phyloP scores from a whole-genome alignment of 345 rosid species.

The Aquilaria sinensis region DNA sequence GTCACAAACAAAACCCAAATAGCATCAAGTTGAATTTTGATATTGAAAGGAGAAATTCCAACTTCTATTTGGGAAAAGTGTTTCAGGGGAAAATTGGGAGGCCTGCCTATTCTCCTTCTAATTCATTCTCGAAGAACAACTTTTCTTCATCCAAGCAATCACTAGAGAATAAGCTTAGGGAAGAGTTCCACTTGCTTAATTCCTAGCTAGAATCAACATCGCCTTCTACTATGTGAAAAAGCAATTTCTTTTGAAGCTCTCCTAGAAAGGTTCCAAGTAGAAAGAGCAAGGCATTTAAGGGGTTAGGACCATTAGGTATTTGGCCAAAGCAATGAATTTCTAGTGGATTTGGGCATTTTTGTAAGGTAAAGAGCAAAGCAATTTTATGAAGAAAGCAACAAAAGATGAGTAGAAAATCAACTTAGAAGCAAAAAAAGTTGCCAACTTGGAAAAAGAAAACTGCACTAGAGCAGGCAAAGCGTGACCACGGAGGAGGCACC shows the following conservation, averaged over 20 bases:
- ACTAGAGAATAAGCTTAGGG: constrained; percentile 2
- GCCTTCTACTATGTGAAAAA: constrained; percentile 44
- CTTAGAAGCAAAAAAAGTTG: constrained; percentile 64
- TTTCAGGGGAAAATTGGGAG: constrained; percentile 22
- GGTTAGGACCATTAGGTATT: constrained; percentile 14
- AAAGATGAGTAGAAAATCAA: constrained; percentile 52
- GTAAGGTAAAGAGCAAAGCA: constrained; percentile 52
- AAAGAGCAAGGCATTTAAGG: constrained; percentile 16
- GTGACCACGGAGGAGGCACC: no score
- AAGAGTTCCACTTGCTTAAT: constrained; percentile 16
- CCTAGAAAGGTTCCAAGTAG: constrained; percentile 33
- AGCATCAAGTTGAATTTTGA: constrained; percentile 1
- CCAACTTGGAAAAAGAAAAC: constrained; percentile 55
- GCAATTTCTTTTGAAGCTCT: constrained; percentile 64
- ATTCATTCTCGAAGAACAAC: constrained; percentile 7
- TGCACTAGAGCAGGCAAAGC: constrained; percentile 20
- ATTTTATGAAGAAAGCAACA: constrained; percentile 48
- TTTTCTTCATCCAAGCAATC: constrained; percentile 16
- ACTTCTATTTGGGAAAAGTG: constrained; percentile 10
- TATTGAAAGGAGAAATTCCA: constrained; percentile 13
- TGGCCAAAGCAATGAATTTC: constrained; percentile 33
- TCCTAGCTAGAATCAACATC: constrained; percentile 22
- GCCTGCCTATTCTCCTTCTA: constrained; percentile 17
- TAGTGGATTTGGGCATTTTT: constrained; percentile 40
- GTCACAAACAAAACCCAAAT: neutral